Percentiles rank a stretch among this genome's conserved stretches.
These are phyloP conservation scores for Cutaneotrichosporon sp. DNA, from an alignment of 1,284 basidiomycete genomes.

Conservation along the genomic window DNA sequence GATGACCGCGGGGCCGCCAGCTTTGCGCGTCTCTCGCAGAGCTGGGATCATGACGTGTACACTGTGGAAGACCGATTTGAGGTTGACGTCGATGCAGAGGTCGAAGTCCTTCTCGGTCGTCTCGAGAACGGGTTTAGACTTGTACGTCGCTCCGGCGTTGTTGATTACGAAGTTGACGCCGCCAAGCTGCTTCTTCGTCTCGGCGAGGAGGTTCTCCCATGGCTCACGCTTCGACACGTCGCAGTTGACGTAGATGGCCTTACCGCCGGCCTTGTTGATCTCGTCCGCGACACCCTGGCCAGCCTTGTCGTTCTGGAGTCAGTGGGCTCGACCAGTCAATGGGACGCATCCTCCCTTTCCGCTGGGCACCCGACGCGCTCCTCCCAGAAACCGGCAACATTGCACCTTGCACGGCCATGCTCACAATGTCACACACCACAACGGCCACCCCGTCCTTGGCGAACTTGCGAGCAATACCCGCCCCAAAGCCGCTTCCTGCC, in stretches of 20 bases:
- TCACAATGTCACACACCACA: constrained; percentile 14
- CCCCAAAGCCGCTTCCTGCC: constrained; percentile 16
- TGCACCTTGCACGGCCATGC: too few species aligned
- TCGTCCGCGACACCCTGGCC: constrained; percentile 12
- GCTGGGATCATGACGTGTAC: constrained; percentile 17
- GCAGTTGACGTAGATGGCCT: constrained; percentile 15
- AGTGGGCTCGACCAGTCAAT: too few species aligned
- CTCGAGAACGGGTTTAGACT: constrained; percentile 18
- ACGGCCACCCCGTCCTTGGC: constrained; percentile 12
- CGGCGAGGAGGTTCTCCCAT: constrained; percentile 11
- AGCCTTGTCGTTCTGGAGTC: constrained; percentile 10
- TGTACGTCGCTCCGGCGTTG: constrained; percentile 21
- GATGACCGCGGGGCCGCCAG: constrained; percentile 8
- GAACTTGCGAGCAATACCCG: constrained; percentile 12
- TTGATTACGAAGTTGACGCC: constrained; percentile 19
- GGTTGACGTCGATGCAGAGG: constrained; percentile 20
- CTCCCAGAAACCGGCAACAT: too few species aligned
- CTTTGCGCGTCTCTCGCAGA: constrained; percentile 5
- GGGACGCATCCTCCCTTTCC: too few species aligned
- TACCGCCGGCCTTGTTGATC: constrained; percentile 9
- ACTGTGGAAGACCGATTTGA: constrained; percentile 15
- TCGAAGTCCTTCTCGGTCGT: constrained; percentile 17
- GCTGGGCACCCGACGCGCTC: too few species aligned
- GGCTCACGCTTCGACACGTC: constrained; percentile 12
- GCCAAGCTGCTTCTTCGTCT: constrained; percentile 11